Evolutionary conservation across 2,329 filamentous ascomycete genomes (phyloP).

Genomic region (Fusarium haematococcum): DNA sequence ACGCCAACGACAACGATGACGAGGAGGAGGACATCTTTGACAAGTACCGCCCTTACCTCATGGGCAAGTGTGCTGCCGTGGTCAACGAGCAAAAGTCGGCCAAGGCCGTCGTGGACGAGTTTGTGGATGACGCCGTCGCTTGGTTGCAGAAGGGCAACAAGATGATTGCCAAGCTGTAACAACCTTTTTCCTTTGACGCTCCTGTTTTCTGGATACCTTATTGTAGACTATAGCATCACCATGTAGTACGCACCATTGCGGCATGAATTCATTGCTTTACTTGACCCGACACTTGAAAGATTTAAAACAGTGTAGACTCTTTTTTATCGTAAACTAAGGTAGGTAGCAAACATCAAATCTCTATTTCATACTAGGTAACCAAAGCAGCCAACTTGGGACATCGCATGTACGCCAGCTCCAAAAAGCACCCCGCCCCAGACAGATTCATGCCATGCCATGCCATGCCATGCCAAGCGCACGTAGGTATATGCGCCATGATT

Average conservation of each 20-base stretch:
- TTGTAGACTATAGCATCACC: conserved; percentile 42
- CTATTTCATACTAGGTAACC: conserved; percentile 51
- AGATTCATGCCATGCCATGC: conserved; percentile 39
- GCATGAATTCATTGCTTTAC: conserved; percentile 14
- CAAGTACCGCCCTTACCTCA: conserved; percentile 89
- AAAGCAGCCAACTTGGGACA: conserved; percentile 46
- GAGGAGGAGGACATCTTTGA: conserved; percentile 90
- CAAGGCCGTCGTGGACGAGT: conserved; percentile 93
- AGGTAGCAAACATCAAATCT: conserved; percentile 38
- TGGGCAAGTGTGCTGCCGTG: conserved; percentile 96
- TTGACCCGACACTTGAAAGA: not conserved
- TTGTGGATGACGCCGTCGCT: conserved; percentile 83
- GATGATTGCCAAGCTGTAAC: conserved; percentile 77
- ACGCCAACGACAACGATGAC: conserved; percentile 75
- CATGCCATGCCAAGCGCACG: conserved; percentile 14
- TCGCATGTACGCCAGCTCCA: conserved; percentile 48
- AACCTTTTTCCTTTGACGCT: conserved; percentile 6
- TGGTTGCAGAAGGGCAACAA: conserved; percentile 76
- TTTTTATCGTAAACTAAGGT: conserved; percentile 19
- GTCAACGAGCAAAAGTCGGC: conserved; percentile 93
- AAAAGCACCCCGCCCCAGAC: conserved; percentile 41
- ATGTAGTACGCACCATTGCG: conserved; percentile 16
- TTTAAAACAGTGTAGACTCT: not conserved
- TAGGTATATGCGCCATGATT: conserved; percentile 18
- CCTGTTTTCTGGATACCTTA: conserved; percentile 26